Evolutionary conservation across 352 stramenopile genomes (phyloP).

Genomic region (Blastocystis sp.): DNA sequence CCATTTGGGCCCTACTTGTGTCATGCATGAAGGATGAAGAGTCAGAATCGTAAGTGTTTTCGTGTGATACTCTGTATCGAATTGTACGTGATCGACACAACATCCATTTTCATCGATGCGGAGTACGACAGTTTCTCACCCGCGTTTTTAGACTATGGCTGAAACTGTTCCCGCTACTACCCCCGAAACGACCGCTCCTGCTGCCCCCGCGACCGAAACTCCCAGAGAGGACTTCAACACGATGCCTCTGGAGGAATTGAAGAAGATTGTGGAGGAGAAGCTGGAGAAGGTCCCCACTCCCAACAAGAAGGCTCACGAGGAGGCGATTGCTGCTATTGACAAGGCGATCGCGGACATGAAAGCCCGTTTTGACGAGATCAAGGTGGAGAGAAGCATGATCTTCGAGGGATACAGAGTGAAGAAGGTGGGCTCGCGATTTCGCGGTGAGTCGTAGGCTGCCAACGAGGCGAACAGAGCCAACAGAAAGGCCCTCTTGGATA

Average conservation of each 20-base stretch:
- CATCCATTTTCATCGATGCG: too few species aligned
- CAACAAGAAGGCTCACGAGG: constrained; percentile 48
- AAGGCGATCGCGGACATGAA: background rate
- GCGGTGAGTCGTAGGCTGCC: background rate
- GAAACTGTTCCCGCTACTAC: constrained; percentile 15
- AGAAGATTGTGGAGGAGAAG: constrained; percentile 2
- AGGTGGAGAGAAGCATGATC: constrained; percentile 46
- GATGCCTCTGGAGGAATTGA: constrained; percentile 57
- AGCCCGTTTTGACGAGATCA: constrained; percentile 54
- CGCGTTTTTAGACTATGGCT: constrained; percentile 15
- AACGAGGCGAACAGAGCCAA: background rate
- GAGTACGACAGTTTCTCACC: too few species aligned
- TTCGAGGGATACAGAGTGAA: constrained; percentile 22
- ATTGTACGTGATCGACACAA: too few species aligned
- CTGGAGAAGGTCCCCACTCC: constrained; percentile 24
- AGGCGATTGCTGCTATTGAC: constrained; percentile 23
- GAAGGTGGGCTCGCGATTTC: background rate
- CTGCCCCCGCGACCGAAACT: background rate
- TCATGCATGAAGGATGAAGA: too few species aligned
- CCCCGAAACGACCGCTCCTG: constrained; percentile 1
- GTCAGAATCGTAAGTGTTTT: too few species aligned
- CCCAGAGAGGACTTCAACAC: constrained; percentile 38
- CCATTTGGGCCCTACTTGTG: too few species aligned
- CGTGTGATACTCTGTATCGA: too few species aligned
- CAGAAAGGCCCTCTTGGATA: constrained; percentile 38